Percentiles rank a stretch among this genome's conserved stretches.
Evolutionary conservation across 169 alveolate species (phyloP).

Genomic region (Eimeria sp.): DNA sequence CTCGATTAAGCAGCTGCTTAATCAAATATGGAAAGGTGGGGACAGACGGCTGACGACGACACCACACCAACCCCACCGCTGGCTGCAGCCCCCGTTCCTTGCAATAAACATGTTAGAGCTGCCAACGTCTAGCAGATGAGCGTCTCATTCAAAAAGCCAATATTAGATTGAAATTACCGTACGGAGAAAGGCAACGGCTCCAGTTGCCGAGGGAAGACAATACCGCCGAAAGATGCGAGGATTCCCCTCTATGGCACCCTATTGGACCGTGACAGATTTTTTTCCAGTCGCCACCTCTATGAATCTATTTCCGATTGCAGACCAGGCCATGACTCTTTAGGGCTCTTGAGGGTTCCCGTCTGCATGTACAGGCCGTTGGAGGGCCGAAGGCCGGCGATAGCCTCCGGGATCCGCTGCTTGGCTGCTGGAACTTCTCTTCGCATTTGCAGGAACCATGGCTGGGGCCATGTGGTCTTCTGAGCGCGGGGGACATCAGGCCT

Average conservation of each 20-base stretch:
- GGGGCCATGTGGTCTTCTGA: conserved; percentile 52
- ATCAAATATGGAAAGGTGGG: neutral
- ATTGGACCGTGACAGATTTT: neutral
- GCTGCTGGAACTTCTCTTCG: neutral
- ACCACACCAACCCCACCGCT: conserved; percentile 48
- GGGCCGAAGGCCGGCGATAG: neutral
- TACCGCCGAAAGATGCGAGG: neutral
- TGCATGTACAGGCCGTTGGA: conserved; percentile 17
- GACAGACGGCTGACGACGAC: neutral
- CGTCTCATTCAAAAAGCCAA: neutral
- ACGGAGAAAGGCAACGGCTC: neutral
- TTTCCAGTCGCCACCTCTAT: neutral
- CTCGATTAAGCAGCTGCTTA: neutral
- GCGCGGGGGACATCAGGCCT: conserved; percentile 15
- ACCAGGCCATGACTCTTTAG: neutral
- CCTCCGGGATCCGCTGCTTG: neutral
- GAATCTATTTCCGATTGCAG: neutral
- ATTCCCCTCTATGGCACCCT: neutral
- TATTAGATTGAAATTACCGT: neutral
- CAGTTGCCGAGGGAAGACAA: neutral
- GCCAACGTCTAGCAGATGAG: neutral
- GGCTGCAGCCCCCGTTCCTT: conserved; percentile 6
- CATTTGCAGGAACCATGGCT: conserved; percentile 10
- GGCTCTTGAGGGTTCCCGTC: neutral
- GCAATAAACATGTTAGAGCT: neutral